phyloP scores from a whole-genome alignment of 768 basidiomycete species.

The Podaxis sp. region DNA sequence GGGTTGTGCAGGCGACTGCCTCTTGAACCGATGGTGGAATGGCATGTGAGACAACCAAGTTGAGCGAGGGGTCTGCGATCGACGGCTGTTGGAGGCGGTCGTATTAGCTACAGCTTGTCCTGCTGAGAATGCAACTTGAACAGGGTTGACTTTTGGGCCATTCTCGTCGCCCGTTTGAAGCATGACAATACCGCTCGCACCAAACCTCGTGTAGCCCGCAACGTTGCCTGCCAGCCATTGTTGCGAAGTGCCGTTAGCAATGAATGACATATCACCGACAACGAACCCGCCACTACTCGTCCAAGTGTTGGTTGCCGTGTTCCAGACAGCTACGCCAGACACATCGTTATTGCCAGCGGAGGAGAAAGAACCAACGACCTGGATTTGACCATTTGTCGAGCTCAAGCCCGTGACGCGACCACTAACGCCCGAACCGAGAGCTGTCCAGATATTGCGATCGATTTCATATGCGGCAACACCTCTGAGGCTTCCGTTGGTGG shows the following conservation, averaged over 20 bases:
- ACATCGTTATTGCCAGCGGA: slow-evolving; percentile 32
- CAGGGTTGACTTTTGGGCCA: slow-evolving; percentile 59
- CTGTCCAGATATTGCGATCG: slow-evolving; percentile 57
- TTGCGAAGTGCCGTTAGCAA: slow-evolving; percentile 61
- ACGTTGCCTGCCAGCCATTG: slow-evolving; percentile 76
- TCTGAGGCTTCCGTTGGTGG: slow-evolving; percentile 48
- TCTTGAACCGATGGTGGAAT: slow-evolving; percentile 43
- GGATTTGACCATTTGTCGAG: slow-evolving; percentile 47
- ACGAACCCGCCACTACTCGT: slow-evolving; percentile 73
- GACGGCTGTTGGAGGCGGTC: slow-evolving; percentile 34
- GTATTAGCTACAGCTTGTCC: slow-evolving; percentile 30
- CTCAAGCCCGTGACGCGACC: slow-evolving; percentile 68
- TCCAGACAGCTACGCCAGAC: slow-evolving; percentile 75
- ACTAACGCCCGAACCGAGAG: slow-evolving; percentile 73
- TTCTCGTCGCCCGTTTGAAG: slow-evolving; percentile 60
- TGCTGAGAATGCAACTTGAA: slow-evolving; percentile 54
- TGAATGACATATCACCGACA: slow-evolving; percentile 65
- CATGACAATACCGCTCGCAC: slow-evolving; percentile 78
- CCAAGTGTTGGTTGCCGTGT: slow-evolving; percentile 61
- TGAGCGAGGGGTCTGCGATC: slow-evolving; percentile 32
- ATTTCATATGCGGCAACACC: slow-evolving; percentile 76
- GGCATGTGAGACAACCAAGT: slow-evolving; percentile 51
- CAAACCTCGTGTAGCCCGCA: slow-evolving; percentile 52
- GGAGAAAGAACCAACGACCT: slow-evolving; percentile 78
- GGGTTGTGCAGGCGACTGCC: slow-evolving; percentile 44